Percentiles rank a stretch among this genome's conserved stretches.
Conservation (phyloP, 2,329 filamentous ascomycete genomes). For the Mycosphaerella arachidis region DNA sequence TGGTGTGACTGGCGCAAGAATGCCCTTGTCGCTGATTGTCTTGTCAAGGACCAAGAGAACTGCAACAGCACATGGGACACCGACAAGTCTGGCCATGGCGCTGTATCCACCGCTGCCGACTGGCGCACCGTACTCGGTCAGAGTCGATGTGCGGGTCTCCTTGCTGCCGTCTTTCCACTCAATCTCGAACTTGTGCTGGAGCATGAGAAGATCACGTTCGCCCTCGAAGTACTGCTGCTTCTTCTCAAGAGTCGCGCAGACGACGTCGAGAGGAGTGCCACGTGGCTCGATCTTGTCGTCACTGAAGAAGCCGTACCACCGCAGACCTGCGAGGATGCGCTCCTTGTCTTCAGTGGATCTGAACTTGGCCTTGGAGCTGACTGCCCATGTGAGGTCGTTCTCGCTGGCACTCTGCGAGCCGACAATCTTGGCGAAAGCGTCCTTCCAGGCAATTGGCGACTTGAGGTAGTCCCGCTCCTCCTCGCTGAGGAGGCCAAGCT, state of each 20-base stretch:
- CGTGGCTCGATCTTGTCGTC: slow-evolving; percentile 64
- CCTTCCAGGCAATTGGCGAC: slow-evolving; percentile 67
- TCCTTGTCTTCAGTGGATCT: slow-evolving; percentile 61
- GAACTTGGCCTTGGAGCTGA: slow-evolving; percentile 73
- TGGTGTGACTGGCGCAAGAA: slow-evolving; percentile 71
- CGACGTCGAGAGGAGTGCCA: slow-evolving; percentile 81
- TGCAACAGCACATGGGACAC: slow-evolving; percentile 69
- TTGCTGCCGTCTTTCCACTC: slow-evolving; percentile 73
- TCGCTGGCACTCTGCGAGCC: slow-evolving; percentile 62
- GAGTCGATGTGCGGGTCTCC: slow-evolving; percentile 74
- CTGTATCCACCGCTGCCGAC: slow-evolving; percentile 60
- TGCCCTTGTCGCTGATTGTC: slow-evolving; percentile 38
- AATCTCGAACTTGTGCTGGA: slow-evolving; percentile 80
- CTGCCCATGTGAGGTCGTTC: slow-evolving; percentile 61
- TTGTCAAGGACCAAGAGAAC: slow-evolving; percentile 46
- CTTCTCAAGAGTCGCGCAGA: slow-evolving; percentile 81
- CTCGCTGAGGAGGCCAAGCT: slow-evolving; percentile 83
- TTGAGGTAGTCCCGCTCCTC: slow-evolving; percentile 62
- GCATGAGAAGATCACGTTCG: slow-evolving; percentile 77
- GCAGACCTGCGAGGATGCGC: slow-evolving; percentile 65
- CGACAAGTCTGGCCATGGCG: slow-evolving; percentile 79
- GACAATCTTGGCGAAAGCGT: slow-evolving; percentile 74
- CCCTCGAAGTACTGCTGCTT: slow-evolving; percentile 84
- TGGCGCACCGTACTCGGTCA: slow-evolving; percentile 76
- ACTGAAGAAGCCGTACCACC: slow-evolving; percentile 68